A percentile compares a stretch with the other conserved stretches of the same genome.
Conservation (phyloP, 768 basidiomycete genomes). For the Amanita inopinata region DNA sequence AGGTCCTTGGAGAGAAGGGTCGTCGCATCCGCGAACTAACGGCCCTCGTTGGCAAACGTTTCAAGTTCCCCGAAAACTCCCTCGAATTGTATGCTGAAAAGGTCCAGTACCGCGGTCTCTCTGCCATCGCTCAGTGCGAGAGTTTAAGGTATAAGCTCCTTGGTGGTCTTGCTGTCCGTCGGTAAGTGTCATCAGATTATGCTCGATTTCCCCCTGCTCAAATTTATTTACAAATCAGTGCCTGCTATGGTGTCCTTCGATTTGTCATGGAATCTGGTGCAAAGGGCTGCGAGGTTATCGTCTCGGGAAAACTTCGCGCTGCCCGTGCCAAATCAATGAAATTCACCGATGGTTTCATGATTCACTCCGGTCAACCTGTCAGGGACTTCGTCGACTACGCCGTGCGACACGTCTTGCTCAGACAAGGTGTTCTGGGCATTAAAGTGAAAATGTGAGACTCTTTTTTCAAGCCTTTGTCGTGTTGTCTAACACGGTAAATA, state of each 20-base stretch:
- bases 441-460: conserved; percentile 91
- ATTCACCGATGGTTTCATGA: conserved; percentile 99
- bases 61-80: conserved; percentile 99
- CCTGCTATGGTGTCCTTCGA: conserved; percentile 99
- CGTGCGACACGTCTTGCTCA: conserved; percentile 94
- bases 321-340: conserved; percentile 99
- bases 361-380: conserved; percentile 96
- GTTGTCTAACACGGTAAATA: conserved; percentile 22
- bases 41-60: conserved; percentile 95
- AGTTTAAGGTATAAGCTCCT: conserved; percentile 97
- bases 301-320: conserved; percentile 98
- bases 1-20: conserved; percentile 98
- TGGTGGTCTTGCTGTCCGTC: conserved; percentile 97
- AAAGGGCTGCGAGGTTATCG: conserved; percentile 99
- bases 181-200: conserved; percentile 42
- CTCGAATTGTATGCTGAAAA: conserved; percentile 99
- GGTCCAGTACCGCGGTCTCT: conserved; percentile 95
- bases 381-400: conserved; percentile 96
- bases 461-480: not conserved
- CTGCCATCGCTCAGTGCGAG: conserved; percentile 98
- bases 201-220: not conserved
- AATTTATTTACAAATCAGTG: conserved; percentile 32
- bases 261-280: conserved; percentile 99
- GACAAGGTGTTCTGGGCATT: conserved; percentile 98
- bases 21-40: conserved; percentile 99